Evolutionary conservation across 192 early-diverging fungal species (phyloP).

Genomic region (Coemansia asiatica): DNA sequence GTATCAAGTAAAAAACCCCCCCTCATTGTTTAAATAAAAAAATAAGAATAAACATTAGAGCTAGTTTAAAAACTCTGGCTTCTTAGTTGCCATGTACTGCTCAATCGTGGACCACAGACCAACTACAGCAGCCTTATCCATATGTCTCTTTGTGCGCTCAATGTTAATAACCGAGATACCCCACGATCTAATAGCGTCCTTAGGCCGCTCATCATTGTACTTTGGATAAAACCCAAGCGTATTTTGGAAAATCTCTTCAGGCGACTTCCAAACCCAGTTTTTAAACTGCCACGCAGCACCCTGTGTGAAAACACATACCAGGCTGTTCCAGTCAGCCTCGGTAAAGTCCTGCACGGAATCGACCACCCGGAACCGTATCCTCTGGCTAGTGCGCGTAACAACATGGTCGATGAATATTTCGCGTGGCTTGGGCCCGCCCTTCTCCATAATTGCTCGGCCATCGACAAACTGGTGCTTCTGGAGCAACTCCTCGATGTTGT

Average conservation of each 20-base stretch:
- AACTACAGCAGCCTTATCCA: conserved; percentile 44
- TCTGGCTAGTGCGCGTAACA: conserved; percentile 45
- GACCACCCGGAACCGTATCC: conserved; percentile 71
- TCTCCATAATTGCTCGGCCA: conserved; percentile 61
- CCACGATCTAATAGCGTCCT: conserved; percentile 35
- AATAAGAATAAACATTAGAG: neutral
- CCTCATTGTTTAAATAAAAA: no score
- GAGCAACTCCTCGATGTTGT: conserved; percentile 85
- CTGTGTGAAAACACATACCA: conserved; percentile 88
- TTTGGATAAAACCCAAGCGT: conserved; percentile 64
- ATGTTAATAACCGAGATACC: conserved; percentile 37
- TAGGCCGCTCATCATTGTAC: conserved; percentile 47
- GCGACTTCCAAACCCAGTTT: conserved; percentile 83
- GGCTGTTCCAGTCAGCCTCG: conserved; percentile 80
- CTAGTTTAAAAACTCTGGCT: conserved; percentile 34
- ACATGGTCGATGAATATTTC: conserved; percentile 63
- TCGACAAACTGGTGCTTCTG: conserved; percentile 73
- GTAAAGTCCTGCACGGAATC: conserved; percentile 75
- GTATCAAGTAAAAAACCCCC: no score
- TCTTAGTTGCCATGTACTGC: conserved; percentile 39
- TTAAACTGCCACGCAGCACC: conserved; percentile 96
- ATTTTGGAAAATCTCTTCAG: conserved; percentile 79
- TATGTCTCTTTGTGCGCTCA: conserved; percentile 48
- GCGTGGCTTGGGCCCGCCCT: conserved; percentile 66
- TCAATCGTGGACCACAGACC: conserved; percentile 47